A percentile compares a stretch with the other conserved stretches of the same genome.
phyloP scores from a whole-genome alignment of 176 grass and related monocot species.

The Guadua angustifolia region DNA sequence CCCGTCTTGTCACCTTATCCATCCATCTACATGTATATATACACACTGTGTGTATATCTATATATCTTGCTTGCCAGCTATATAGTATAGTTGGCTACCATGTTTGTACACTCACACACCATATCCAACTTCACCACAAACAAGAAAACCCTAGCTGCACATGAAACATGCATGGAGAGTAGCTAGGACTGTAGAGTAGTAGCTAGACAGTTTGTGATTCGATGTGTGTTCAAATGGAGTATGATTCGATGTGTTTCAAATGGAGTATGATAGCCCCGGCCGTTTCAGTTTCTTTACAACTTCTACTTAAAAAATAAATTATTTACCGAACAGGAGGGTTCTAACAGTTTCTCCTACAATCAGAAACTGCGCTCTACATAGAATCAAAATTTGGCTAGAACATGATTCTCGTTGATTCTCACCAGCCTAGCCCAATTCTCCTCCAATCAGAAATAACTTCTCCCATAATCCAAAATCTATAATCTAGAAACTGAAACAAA shows the following conservation, averaged over 20 bases:
- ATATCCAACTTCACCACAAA: neutral
- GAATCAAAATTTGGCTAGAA: too few relatives aligned
- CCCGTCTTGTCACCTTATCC: constrained; percentile 37
- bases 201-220: neutral
- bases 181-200: neutral
- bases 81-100: neutral
- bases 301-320: too few relatives aligned
- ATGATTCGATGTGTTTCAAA: neutral
- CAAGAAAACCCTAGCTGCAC: neutral
- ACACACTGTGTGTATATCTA: neutral
- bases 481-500: too few relatives aligned
- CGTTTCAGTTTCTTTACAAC: too few relatives aligned
- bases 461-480: too few relatives aligned
- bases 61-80: neutral
- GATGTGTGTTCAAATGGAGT: neutral
- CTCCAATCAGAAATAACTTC: too few relatives aligned
- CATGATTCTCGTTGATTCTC: too few relatives aligned
- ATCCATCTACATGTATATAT: neutral
- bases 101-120: neutral
- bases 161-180: neutral
- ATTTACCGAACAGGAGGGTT: too few relatives aligned
- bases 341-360: too few relatives aligned
- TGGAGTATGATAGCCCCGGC: neutral
- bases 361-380: too few relatives aligned
- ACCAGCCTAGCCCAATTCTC: too few relatives aligned